These are phyloP conservation scores for Danielia oregonensis DNA, from an alignment of 805 yeast species.

Conservation along the genomic window DNA sequence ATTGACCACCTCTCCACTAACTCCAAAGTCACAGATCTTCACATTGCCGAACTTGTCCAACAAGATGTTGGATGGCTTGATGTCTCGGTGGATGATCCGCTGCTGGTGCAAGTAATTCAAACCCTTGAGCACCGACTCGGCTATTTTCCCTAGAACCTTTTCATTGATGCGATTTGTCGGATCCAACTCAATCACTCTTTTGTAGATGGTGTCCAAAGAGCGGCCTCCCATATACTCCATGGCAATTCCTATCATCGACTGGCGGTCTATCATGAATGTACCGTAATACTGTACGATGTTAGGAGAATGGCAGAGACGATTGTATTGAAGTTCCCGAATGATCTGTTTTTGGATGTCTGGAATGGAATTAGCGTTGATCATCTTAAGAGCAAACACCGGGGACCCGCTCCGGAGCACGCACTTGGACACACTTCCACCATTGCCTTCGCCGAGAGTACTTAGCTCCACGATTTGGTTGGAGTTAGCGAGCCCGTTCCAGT, in stretches of 20 bases:
- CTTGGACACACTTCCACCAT: slow-evolving; percentile 85
- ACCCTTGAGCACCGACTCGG: slow-evolving; percentile 81
- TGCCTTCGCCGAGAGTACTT: slow-evolving; percentile 85
- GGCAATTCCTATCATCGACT: slow-evolving; percentile 82
- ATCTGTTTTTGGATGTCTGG: slow-evolving; percentile 89
- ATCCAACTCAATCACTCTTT: slow-evolving; percentile 58
- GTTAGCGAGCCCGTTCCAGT: slow-evolving; percentile 66
- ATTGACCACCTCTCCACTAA: slow-evolving; percentile 93
- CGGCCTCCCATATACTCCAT: slow-evolving; percentile 98
- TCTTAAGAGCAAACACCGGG: slow-evolving; percentile 77
- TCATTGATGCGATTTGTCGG: slow-evolving; percentile 86
- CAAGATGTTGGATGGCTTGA: slow-evolving; percentile 91
- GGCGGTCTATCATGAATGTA: slow-evolving; percentile 73
- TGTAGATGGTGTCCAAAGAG: slow-evolving; percentile 87
- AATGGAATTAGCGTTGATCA: slow-evolving; percentile 70
- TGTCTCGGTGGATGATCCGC: slow-evolving; percentile 89
- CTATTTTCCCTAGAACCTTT: slow-evolving; percentile 85
- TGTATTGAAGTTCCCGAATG: slow-evolving; percentile 84
- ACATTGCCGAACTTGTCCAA: slow-evolving; percentile 75
- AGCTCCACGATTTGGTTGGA: slow-evolving; percentile 62
- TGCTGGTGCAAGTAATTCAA: slow-evolving; percentile 83
- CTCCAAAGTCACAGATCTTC: slow-evolving; percentile 96
- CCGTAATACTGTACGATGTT: slow-evolving; percentile 92
- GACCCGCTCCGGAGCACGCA: slow-evolving; percentile 60
- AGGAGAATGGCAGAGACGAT: slow-evolving; percentile 75